Evolutionary conservation across 2,329 filamentous ascomycete genomes (phyloP).

Genomic region (Arthrobotrys iridis): DNA sequence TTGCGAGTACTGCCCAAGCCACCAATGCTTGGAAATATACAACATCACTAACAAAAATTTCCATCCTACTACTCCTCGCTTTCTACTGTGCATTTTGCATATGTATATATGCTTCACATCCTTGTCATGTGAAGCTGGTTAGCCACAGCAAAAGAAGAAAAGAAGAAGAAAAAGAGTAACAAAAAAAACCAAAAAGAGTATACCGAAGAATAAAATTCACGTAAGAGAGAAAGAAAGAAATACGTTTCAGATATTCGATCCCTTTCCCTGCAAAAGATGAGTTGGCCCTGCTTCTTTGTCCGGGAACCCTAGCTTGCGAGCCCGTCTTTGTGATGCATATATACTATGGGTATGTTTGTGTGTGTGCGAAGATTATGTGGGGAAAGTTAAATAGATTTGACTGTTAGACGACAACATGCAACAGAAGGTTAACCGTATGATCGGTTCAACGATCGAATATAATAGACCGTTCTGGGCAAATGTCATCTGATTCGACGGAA

Average conservation of each 20-base stretch:
- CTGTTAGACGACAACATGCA: no score
- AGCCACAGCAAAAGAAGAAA: not conserved
- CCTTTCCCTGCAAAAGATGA: constrained; percentile 11
- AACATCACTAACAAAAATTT: not conserved
- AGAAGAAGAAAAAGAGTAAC: not conserved
- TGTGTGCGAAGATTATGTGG: constrained; percentile 4
- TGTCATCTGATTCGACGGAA: constrained; percentile 4
- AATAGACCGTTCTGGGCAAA: no score
- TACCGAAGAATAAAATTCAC: constrained; percentile 1
- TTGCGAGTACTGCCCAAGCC: not conserved
- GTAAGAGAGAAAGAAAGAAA: not conserved
- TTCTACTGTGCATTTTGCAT: constrained; percentile 1
- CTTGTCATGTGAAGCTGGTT: constrained; percentile 5
- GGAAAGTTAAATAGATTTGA: no score
- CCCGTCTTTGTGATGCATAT: no score
- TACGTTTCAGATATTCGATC: constrained; percentile 17
- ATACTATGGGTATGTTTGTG: not conserved
- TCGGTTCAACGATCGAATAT: no score
- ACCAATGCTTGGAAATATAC: not conserved
- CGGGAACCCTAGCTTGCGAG: constrained; percentile 14
- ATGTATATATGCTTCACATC: constrained; percentile 15
- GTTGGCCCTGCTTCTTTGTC: constrained; percentile 1
- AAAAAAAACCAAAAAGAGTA: not conserved
- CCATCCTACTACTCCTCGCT: not conserved
- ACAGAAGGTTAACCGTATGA: no score